A percentile compares a stretch with the other conserved stretches of the same genome.
Evolutionary conservation across 768 basidiomycete genomes (phyloP).

Genomic region (Amanita brunnescens): DNA sequence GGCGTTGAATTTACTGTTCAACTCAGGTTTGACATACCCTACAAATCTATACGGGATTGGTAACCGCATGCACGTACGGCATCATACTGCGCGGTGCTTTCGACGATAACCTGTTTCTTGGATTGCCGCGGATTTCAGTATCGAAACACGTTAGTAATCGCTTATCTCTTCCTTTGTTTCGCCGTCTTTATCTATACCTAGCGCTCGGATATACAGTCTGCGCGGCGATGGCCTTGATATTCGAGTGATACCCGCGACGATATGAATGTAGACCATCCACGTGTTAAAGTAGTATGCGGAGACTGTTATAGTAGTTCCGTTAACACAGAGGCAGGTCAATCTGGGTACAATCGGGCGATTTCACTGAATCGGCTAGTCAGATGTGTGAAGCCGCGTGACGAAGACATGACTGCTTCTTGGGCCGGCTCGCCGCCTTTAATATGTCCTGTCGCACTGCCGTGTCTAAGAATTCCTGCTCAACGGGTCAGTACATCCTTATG

Average conservation of each 20-base stretch:
- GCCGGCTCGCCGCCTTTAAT: background rate
- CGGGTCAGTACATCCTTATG: background rate
- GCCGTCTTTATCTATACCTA: background rate
- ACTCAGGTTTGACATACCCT: no score
- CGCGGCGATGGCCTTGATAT: background rate
- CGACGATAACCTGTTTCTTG: background rate
- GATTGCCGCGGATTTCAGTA: background rate
- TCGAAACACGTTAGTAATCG: background rate
- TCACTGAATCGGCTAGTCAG: background rate
- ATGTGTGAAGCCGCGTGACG: background rate
- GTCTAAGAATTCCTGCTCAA: background rate
- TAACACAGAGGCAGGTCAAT: background rate
- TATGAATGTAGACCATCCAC: background rate
- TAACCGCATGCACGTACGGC: no score
- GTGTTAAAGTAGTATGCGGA: background rate
- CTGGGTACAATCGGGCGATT: background rate
- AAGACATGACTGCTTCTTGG: background rate
- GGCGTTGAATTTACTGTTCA: background rate
- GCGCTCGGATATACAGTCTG: background rate
- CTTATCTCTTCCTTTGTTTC: background rate
- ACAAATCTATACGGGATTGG: no score
- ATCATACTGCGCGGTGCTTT: background rate
- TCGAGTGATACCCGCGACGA: background rate
- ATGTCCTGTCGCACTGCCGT: no score
- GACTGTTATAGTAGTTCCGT: background rate